Conservation (phyloP, 139 green algal species). For the Micractinium conductrix region DNA sequence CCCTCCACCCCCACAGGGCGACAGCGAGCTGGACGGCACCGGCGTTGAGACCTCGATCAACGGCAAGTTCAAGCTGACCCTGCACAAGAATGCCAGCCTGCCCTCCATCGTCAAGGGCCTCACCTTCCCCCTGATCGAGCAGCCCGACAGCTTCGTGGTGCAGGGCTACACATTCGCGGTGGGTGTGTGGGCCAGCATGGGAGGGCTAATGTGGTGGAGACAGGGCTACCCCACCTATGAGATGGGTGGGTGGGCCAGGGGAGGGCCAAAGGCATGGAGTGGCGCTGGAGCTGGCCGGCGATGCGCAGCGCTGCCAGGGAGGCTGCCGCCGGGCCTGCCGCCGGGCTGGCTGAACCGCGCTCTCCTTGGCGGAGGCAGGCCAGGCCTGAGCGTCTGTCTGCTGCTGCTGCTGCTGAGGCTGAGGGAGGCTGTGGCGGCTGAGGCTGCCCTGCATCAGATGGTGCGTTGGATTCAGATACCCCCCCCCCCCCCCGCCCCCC, state of each 20-base stretch:
- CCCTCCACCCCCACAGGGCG: constrained; percentile 34
- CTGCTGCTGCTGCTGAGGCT: no score
- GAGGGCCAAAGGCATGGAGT: no score
- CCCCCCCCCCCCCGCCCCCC: background rate
- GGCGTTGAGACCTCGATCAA: constrained; percentile 75
- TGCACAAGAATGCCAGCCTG: constrained; percentile 63
- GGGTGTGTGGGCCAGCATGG: no score
- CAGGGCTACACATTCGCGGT: no score
- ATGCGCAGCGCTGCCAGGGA: no score
- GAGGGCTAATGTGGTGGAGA: no score
- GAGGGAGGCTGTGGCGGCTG: no score
- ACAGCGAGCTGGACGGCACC: constrained; percentile 72
- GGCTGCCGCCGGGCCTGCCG: background rate
- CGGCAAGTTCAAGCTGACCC: constrained; percentile 66
- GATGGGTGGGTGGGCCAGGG: background rate
- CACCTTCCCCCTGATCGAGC: constrained; percentile 67
- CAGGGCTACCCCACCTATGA: no score
- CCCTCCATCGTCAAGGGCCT: constrained; percentile 45
- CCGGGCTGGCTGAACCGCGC: background rate
- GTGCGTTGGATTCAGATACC: no score
- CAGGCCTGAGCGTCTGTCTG: background rate
- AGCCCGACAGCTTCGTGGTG: constrained; percentile 61
- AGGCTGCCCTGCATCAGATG: no score
- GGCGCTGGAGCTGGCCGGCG: no score
- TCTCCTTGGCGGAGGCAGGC: background rate